phyloP scores from a whole-genome alignment of 2,329 filamentous ascomycete species.

The Colletotrichum sp. region DNA sequence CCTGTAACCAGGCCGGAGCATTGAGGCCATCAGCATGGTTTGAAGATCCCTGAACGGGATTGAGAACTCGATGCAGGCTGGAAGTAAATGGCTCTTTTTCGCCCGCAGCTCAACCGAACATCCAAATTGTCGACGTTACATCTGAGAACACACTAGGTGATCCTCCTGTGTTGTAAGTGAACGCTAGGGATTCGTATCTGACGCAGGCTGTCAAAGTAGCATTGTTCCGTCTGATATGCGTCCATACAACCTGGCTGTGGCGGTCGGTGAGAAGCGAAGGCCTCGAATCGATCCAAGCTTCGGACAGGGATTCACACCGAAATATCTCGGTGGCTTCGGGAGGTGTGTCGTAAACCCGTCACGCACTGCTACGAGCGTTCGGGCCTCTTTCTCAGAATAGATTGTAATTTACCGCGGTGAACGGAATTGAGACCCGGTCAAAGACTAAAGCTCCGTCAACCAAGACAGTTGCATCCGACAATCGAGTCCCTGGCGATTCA shows the following conservation, averaged over 20 bases:
- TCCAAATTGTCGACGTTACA: background rate
- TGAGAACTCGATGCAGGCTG: background rate
- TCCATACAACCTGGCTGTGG: background rate
- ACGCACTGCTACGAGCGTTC: background rate
- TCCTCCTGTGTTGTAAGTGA: background rate
- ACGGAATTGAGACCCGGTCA: background rate
- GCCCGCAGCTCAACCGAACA: background rate
- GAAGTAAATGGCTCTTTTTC: background rate
- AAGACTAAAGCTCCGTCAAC: background rate
- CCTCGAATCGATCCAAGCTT: background rate
- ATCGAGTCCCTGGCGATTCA: background rate
- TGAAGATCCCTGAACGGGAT: background rate
- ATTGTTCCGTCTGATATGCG: slow-evolving; percentile 7
- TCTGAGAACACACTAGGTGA: background rate
- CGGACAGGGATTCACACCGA: slow-evolving; percentile 7
- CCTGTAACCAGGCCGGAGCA: background rate
- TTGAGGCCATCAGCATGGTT: background rate
- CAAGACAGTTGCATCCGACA: background rate
- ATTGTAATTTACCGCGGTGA: background rate
- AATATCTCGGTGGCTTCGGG: slow-evolving; percentile 5
- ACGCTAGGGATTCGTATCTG: background rate
- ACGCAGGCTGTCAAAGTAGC: slow-evolving; percentile 5
- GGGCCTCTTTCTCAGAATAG: background rate
- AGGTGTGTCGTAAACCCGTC: background rate
- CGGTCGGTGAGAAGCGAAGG: slow-evolving; percentile 1